Conservation (phyloP, 257 asterid genomes). For the Catharanthus roseus region DNA sequence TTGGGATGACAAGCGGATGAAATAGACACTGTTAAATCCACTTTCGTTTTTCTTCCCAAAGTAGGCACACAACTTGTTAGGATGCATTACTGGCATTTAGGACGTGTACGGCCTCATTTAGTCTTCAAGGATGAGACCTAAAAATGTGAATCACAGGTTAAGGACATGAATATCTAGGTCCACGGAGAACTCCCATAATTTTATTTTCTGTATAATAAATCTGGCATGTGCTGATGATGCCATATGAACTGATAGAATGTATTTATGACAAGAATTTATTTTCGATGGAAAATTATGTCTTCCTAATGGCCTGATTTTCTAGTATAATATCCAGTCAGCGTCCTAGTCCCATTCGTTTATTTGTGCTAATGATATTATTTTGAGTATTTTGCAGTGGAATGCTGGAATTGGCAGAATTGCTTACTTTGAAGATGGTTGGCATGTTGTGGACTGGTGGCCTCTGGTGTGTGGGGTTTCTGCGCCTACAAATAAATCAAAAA, state of each 20-base stretch:
- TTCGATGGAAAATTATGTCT: neutral
- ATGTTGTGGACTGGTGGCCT: slow-evolving; percentile 9
- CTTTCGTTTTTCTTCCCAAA: neutral
- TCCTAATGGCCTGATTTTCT: neutral
- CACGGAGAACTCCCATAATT: neutral
- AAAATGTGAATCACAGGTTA: neutral
- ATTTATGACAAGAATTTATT: no score
- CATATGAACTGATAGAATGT: no score
- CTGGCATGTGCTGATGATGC: no score
- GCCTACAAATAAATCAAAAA: neutral
- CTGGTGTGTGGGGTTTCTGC: neutral
- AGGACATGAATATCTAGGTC: neutral
- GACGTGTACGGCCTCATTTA: neutral
- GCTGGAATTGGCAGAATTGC: neutral
- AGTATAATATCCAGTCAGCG: neutral
- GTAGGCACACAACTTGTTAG: neutral
- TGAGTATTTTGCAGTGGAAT: neutral
- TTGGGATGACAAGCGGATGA: neutral
- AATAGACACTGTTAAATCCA: neutral
- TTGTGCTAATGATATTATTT: neutral
- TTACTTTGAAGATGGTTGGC: neutral
- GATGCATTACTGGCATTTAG: neutral
- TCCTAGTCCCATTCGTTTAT: neutral
- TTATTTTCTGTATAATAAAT: neutral
- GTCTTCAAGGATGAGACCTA: neutral